Conservation (phyloP, 306 rosid species). For the Hylodesmum podocarpum region DNA sequence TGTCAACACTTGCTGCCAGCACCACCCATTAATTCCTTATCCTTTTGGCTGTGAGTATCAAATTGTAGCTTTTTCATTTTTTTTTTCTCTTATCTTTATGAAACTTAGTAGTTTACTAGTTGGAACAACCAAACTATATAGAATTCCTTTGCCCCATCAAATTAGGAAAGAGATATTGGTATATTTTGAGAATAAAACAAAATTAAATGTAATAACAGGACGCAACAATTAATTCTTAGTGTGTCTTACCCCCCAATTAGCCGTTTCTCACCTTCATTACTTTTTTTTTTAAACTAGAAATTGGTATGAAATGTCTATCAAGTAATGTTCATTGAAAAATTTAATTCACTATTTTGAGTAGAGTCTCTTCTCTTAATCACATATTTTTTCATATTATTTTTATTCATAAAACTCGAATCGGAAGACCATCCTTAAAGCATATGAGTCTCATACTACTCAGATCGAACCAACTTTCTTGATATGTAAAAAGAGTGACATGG, state of each 20-base stretch:
- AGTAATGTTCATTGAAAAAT: too few species aligned
- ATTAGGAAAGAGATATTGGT: background rate
- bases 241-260: background rate
- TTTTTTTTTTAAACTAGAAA: too few species aligned
- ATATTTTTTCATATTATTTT: too few species aligned
- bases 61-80: background rate
- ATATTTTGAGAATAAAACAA: background rate
- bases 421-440: too few species aligned
- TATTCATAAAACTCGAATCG: too few species aligned
- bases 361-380: too few species aligned
- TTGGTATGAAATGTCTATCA: too few species aligned
- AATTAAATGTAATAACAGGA: background rate
- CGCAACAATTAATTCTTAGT: too few species aligned
- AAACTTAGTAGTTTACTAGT: conserved; percentile 2
- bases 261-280: background rate
- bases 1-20: background rate
- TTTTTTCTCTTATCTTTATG: background rate
- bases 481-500: too few species aligned
- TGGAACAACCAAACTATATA: background rate
- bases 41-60: conserved; percentile 3
- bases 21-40: background rate
- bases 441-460: too few species aligned
- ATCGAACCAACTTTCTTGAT: too few species aligned
- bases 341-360: too few species aligned
- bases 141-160: background rate